Conservation (phyloP, 805 yeast genomes). For the Candida glaebosa region DNA sequence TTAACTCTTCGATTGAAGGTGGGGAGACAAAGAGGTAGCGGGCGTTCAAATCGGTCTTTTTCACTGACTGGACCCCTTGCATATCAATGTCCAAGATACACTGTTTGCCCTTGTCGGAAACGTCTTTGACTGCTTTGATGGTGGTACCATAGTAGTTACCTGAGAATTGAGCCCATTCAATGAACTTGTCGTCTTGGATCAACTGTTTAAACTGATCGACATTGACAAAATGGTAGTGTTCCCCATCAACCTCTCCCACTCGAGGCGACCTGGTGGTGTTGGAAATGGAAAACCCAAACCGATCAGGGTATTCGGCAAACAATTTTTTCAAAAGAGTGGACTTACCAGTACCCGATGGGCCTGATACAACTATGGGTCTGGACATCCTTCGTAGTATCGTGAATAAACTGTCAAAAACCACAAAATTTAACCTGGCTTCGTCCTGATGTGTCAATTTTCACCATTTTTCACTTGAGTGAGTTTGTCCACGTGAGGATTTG, state of each 20-base stretch:
- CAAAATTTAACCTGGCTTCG: too few relatives aligned
- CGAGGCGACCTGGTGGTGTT: conserved; percentile 91
- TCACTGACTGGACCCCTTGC: conserved; percentile 97
- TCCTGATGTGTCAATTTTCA: too few relatives aligned
- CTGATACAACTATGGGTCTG: conserved; percentile 92
- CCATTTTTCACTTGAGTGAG: too few relatives aligned
- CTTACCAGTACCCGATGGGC: conserved; percentile 97
- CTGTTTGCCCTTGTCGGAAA: conserved; percentile 58
- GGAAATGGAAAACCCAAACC: conserved; percentile 91
- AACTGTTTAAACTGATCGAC: conserved; percentile 76
- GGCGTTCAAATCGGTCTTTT: conserved; percentile 77
- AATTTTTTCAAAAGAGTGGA: conserved; percentile 88
- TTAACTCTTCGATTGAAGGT: conserved; percentile 79
- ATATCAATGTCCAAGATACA: conserved; percentile 96
- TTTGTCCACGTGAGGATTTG: too few relatives aligned
- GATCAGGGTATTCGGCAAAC: conserved; percentile 84
- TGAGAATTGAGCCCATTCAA: conserved; percentile 97
- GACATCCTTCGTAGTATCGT: conserved; percentile 14
- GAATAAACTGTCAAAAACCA: not conserved
- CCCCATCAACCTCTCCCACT: conserved; percentile 85
- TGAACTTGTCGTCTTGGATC: conserved; percentile 72
- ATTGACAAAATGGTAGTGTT: conserved; percentile 82
- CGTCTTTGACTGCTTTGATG: conserved; percentile 77
- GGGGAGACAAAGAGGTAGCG: conserved; percentile 87
- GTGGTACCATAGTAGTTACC: conserved; percentile 98